phyloP scores from a whole-genome alignment of 345 rosid genomes.

The Eucalyptus regnans region DNA sequence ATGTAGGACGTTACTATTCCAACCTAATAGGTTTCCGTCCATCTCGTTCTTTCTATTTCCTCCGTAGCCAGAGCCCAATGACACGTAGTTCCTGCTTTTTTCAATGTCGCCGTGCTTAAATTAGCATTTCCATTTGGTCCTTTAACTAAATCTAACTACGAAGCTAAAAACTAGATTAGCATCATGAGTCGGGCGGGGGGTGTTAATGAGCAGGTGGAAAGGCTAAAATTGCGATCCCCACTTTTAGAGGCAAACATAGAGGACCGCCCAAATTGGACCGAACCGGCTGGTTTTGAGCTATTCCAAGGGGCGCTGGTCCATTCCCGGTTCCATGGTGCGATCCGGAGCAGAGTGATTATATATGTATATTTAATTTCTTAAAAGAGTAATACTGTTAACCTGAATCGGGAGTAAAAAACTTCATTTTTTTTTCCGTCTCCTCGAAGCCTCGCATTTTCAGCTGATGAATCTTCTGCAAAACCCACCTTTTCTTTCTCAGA shows the following conservation, averaged over 20 bases:
- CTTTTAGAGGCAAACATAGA: neutral
- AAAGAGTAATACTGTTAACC: neutral
- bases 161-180: neutral
- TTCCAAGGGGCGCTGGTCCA: accelerated
- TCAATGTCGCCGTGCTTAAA: neutral
- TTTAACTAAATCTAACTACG: too few species aligned
- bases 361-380: neutral
- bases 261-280: accelerated
- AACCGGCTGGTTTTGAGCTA: accelerated
- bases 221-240: neutral
- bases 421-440: neutral
- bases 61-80: neutral
- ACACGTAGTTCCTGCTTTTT: neutral
- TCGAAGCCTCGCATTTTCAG: neutral
- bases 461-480: neutral
- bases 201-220: too few species aligned
- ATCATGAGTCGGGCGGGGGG: neutral
- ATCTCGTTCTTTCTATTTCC: neutral
- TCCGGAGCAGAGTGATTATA: neutral
- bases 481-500: slow-evolving; percentile 18
- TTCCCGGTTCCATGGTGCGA: neutral
- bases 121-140: neutral
- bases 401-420: neutral
- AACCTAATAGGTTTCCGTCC: neutral
- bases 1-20: neutral